These are phyloP conservation scores for Arthrobotrys iridis DNA, from an alignment of 2,329 filamentous ascomycete genomes.

Conservation along the genomic window DNA sequence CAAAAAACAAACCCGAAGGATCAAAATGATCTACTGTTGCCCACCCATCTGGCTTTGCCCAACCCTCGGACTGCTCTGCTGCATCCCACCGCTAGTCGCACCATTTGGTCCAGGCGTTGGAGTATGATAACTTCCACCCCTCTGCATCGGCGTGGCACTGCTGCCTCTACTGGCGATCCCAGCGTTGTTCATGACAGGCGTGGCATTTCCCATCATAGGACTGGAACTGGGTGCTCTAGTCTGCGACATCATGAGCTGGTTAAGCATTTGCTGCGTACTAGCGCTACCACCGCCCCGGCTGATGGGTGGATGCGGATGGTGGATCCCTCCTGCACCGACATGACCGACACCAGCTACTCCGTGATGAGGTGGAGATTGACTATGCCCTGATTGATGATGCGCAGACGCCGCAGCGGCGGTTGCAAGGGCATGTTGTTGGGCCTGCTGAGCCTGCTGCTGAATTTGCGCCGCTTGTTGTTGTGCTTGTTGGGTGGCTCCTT, in stretches of 20 bases:
- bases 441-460: conserved; percentile 32
- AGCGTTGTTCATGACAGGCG: conserved; percentile 35
- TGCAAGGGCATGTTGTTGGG: conserved; percentile 21
- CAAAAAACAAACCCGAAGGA: neutral
- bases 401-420: neutral
- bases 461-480: neutral
- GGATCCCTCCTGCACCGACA: conserved; percentile 48
- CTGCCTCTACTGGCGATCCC: conserved; percentile 32
- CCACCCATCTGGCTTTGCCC: conserved; percentile 36
- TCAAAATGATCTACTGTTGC: neutral
- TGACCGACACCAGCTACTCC: conserved; percentile 24
- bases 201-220: conserved; percentile 53
- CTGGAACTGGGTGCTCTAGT: conserved; percentile 48
- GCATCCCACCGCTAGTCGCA: conserved; percentile 8
- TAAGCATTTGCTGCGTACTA: conserved; percentile 45
- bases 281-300: conserved; percentile 35
- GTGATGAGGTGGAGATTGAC: conserved; percentile 33
- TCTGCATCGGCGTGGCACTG: conserved; percentile 53
- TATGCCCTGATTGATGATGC: conserved; percentile 40
- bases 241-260: conserved; percentile 51
- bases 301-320: conserved; percentile 44
- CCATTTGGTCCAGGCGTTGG: conserved; percentile 35
- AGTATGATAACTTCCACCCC: conserved; percentile 48
- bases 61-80: conserved; percentile 38
- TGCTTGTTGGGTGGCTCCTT: conserved; percentile 5